Base-by-base conservation (phyloP, 1,284 basidiomycete genomes). In the Leucoagaricus sp. region DNA sequence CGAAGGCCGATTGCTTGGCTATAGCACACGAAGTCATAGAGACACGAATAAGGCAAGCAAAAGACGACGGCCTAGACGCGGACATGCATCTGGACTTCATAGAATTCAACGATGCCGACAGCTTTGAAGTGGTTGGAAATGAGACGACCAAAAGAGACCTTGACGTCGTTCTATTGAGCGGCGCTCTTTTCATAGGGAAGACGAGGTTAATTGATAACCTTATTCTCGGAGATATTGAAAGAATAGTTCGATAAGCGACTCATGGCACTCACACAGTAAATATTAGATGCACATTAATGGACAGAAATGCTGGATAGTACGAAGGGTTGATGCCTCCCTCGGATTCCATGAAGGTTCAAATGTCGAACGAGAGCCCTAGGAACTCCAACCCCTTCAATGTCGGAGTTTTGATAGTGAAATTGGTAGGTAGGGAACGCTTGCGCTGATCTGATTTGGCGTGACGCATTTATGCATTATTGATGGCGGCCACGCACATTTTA, bases 181-280 rank as follows among this genome's bases (percentile, higher is more conserved):
- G 94, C 1, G 96, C 95, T 13, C 70, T 97, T 60, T 91, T 89
- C 83, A 82, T 98, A 2, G 94, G 93, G 44, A 82, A 81, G 67
- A 98, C 95, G 33, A 79, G 96, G 62, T 70, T 99, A 65, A 98
- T 99, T 50, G 96, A 99, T 71, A 99, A 99, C 70, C 71, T 98
- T 38, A 74, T 96, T 41, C 72, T 96, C 1, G 93, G 90, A 0
- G 76, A 84, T 63, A 56, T 59, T 6, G 63, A 54, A 45, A 66
- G 59, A 29, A 71, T 77, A 49, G 49, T 75, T 48, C 60, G 55
- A 42, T 69, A 59, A 38, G 17, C 10, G 29, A 48, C 41, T 28
- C 10, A 6, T 28, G 3, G 17, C 3, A 23, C 12, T 4, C 17
- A 46, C 13, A 13, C 19, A 33, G 26, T 46, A 10, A 25, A 23